A percentile compares a stretch with the other conserved stretches of the same genome.
These are phyloP conservation scores for Nidularia pulvinata DNA, from an alignment of 768 basidiomycete species.

Conservation along the genomic window DNA sequence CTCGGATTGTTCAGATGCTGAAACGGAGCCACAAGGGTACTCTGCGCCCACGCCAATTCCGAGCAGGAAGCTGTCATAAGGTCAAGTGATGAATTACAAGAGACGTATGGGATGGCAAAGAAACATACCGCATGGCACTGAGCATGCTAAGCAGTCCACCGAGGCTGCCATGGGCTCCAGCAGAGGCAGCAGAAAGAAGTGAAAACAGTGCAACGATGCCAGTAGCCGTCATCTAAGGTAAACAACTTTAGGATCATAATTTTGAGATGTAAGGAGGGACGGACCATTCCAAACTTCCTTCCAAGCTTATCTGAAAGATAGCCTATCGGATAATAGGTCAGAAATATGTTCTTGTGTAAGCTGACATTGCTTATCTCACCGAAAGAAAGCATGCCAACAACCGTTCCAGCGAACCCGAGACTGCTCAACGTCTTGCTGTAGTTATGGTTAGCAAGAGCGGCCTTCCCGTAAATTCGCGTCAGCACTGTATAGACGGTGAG, in stretches of 20 bases:
- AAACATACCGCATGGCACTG: slow-evolving; percentile 66
- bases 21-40: slow-evolving; percentile 90
- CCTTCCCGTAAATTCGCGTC: slow-evolving; percentile 65
- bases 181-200: slow-evolving; percentile 77
- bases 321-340: slow-evolving; percentile 20
- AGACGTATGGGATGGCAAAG: not conserved
- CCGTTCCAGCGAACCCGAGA: slow-evolving; percentile 80
- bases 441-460: slow-evolving; percentile 45
- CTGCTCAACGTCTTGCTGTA: slow-evolving; percentile 67
- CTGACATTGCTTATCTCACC: slow-evolving; percentile 29
- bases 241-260: too few relatives aligned
- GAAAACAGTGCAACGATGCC: slow-evolving; percentile 87
- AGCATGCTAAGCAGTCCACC: slow-evolving; percentile 78
- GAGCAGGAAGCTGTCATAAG: slow-evolving; percentile 65
- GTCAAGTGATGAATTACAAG: not conserved
- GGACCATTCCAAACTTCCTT: slow-evolving; percentile 86
- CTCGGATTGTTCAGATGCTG: slow-evolving; percentile 89
- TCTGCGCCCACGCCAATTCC: slow-evolving; percentile 90
- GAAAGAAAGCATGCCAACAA: slow-evolving; percentile 85
- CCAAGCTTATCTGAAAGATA: slow-evolving; percentile 87
- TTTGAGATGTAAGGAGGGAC: slow-evolving; percentile 6
- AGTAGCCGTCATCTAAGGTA: slow-evolving; percentile 70
- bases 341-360: not conserved
- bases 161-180: slow-evolving; percentile 74
- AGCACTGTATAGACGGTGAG: slow-evolving; percentile 46